Evolutionary conservation across 1,139 yeast genomes (phyloP).

Genomic region (Nadsonia commutata): DNA sequence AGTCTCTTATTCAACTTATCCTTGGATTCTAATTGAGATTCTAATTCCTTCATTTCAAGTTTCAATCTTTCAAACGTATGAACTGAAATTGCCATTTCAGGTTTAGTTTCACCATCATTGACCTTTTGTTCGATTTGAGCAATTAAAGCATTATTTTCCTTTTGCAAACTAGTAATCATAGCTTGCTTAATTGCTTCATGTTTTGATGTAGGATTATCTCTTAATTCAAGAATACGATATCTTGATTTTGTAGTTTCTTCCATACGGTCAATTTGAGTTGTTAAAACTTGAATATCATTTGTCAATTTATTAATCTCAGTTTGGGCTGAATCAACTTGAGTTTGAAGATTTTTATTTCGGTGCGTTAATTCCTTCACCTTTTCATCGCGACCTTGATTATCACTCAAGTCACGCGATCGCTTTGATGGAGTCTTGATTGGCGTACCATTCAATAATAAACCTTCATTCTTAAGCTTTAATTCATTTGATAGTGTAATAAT

Average conservation of each 20-base stretch:
- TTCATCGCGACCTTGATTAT: conserved; percentile 21
- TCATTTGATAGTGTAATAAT: conserved; percentile 31
- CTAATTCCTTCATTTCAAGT: conserved; percentile 36
- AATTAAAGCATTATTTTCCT: conserved; percentile 46
- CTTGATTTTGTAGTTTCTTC: conserved; percentile 25
- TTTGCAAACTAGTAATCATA: conserved; percentile 35
- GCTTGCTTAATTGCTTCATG: conserved; percentile 51
- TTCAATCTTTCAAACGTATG: conserved; percentile 53
- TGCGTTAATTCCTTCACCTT: conserved; percentile 23
- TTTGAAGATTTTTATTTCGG: conserved; percentile 18
- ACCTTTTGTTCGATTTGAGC: conserved; percentile 10
- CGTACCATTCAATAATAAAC: conserved; percentile 3
- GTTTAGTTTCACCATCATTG: conserved; percentile 12
- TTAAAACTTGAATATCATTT: conserved; percentile 14
- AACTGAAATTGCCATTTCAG: conserved; percentile 32
- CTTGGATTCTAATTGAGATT: conserved; percentile 35
- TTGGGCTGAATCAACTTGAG: conserved; percentile 14
- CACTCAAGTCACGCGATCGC: conserved; percentile 8
- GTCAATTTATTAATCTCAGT: conserved; percentile 12
- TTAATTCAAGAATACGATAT: conserved; percentile 44
- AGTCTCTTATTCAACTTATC: conserved; percentile 47
- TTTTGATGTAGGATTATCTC: conserved; percentile 50
- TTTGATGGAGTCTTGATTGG: conserved; percentile 9
- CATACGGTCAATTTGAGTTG: conserved; percentile 31
- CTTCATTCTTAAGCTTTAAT: conserved; percentile 18